phyloP scores from a whole-genome alignment of 805 yeast species.

The Lachancea meyersii region DNA sequence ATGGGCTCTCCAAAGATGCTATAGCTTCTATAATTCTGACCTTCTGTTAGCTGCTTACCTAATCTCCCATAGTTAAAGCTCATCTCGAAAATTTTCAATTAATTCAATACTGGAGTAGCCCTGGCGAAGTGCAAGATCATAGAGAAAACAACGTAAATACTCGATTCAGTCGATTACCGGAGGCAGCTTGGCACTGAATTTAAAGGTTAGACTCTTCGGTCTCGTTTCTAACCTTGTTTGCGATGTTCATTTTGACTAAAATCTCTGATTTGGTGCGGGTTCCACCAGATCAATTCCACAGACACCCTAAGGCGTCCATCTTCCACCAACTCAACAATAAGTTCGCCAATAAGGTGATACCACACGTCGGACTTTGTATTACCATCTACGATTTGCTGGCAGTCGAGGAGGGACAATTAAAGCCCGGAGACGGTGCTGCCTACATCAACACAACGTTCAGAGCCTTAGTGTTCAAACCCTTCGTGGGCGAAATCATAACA shows the following conservation, averaged over 20 bases:
- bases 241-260: slow-evolving; percentile 79
- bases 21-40: no score
- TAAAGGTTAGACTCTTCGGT: background rate
- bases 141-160: background rate
- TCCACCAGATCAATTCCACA: slow-evolving; percentile 76
- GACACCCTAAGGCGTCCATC: slow-evolving; percentile 66
- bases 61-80: slow-evolving; percentile 2
- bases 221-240: background rate
- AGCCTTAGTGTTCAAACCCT: slow-evolving; percentile 82
- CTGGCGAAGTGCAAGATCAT: background rate
- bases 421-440: slow-evolving; percentile 92
- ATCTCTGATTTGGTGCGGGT: slow-evolving; percentile 80
- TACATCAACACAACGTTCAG: slow-evolving; percentile 71
- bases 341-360: slow-evolving; percentile 79
- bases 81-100: slow-evolving; percentile 10
- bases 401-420: slow-evolving; percentile 83
- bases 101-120: background rate
- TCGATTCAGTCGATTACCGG: no score
- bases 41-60: background rate
- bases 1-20: no score
- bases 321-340: slow-evolving; percentile 76
- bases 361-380: slow-evolving; percentile 77
- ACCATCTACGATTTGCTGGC: slow-evolving; percentile 76
- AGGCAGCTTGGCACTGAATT: no score
- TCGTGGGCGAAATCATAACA: slow-evolving; percentile 83